Base-by-base conservation (phyloP, 2,329 filamentous ascomycete species). In the Neonectria ditissima region DNA sequence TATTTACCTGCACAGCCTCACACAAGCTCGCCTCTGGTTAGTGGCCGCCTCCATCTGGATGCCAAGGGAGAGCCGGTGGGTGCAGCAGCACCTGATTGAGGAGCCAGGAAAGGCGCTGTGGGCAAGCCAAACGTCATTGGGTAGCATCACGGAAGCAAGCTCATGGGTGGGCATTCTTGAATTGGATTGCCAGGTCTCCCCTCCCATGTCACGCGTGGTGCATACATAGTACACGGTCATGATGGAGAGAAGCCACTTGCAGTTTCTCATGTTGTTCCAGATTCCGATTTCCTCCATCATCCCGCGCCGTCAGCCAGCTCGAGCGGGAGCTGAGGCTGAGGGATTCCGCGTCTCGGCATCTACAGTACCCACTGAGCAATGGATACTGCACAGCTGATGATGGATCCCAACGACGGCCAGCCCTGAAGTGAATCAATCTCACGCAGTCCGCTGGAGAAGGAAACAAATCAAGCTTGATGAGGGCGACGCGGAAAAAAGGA, bases 161-260 rank as follows among this genome's bases (percentile, higher is more conserved):
- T 57, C 55, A 57, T 57, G 55, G 55, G n/a, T 30, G 28, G 28
- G 28, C 28, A 30, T n/a, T n/a, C n/a, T n/a, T n/a, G n/a, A n/a
- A 2, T 30, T 26, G 44, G 24, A 18, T 18, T 30, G 16, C 45
- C 26, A 48, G 26, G 14, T 6, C 32, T 13, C 30, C 11, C 44
- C 45, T 26, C 44, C 26, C 45, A 48, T 48, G 24, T 30, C 45
- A n/a, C 45, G 18, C 45, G 16, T 48, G 45, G 45, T n/a, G n/a
- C n/a, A n/a, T n/a, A n/a, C n/a, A n/a, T n/a, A n/a, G n/a, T n/a
- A n/a, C n/a, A n/a, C n/a, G 28, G 10, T 47, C 22, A 37, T 13
- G 24, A 55, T 55, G 24, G 37, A 26, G 24, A 48, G 8, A 13
- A 30, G 14, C 45, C 45, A 48, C 32, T 55, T 44, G 37, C 37